Conservation (phyloP, 225 moss, liverwort and hornwort genomes). For the Marchantia polymorpha region DNA sequence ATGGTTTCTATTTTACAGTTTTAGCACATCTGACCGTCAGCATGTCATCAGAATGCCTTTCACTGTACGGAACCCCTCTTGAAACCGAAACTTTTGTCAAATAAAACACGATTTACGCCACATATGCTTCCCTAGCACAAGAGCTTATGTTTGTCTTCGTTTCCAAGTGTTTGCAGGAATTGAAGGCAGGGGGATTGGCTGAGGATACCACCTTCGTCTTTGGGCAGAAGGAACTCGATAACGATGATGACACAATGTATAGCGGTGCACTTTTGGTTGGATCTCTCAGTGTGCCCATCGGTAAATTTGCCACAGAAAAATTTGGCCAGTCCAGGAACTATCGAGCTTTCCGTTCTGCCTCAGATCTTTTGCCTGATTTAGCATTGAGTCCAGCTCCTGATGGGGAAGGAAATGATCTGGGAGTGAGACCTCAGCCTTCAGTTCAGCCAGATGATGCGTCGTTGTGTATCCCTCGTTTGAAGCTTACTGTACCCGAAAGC, state of each 20-base stretch:
- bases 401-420: background rate
- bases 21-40: background rate
- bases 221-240: background rate
- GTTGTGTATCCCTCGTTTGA: background rate
- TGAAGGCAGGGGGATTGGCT: constrained; percentile 14
- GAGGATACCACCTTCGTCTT: background rate
- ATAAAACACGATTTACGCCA: no score
- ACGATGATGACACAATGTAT: background rate
- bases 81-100: no score
- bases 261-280: constrained; percentile 62
- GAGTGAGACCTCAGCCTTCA: background rate
- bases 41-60: no score
- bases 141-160: background rate
- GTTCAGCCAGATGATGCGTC: background rate
- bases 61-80: no score
- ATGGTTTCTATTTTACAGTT: background rate
- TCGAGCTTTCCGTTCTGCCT: background rate
- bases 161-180: constrained; percentile 26
- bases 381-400: constrained; percentile 7
- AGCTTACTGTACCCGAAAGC: background rate
- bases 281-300: constrained; percentile 61
- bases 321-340: constrained; percentile 18
- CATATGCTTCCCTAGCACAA: no score
- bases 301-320: constrained; percentile 43
- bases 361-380: constrained; percentile 7